Evolutionary conservation across 805 yeast species (phyloP).

Genomic region (Myxozyma mucilagina): DNA sequence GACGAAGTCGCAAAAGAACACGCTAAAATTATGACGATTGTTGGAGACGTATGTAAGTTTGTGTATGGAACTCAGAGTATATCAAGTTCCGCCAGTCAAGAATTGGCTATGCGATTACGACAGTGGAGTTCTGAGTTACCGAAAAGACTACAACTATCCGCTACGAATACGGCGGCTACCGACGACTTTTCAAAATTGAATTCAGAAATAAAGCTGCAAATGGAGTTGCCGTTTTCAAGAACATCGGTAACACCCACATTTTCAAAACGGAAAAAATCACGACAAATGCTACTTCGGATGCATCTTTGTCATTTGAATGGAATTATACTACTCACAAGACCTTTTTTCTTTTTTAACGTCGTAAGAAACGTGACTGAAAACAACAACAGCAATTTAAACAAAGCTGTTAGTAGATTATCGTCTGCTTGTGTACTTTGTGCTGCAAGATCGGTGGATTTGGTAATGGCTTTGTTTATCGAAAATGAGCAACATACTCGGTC

Average conservation of each 20-base stretch:
- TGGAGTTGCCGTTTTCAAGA: constrained; percentile 1
- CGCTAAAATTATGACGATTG: constrained; percentile 27
- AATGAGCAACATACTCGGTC: constrained; percentile 29
- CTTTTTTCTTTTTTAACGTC: constrained; percentile 26
- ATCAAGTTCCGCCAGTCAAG: constrained; percentile 27
- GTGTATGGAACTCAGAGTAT: constrained; percentile 32
- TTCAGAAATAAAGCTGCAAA: not conserved
- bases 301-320: constrained; percentile 33
- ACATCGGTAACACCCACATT: constrained; percentile 22
- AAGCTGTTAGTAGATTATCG: constrained; percentile 20
- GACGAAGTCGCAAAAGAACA: constrained; percentile 20
- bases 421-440: constrained; percentile 31
- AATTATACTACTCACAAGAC: constrained; percentile 32
- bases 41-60: constrained; percentile 31
- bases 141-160: constrained; percentile 24
- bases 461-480: constrained; percentile 26
- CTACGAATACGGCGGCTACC: constrained; percentile 1
- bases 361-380: constrained; percentile 9
- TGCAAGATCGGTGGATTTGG: constrained; percentile 28
- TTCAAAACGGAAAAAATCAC: not conserved
- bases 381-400: not conserved
- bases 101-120: constrained; percentile 27
- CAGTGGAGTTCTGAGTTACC: constrained; percentile 33
- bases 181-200: not conserved
- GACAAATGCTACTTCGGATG: constrained; percentile 24